These are phyloP conservation scores for Mycena maculata DNA, from an alignment of 768 basidiomycete species.

Conservation along the genomic window DNA sequence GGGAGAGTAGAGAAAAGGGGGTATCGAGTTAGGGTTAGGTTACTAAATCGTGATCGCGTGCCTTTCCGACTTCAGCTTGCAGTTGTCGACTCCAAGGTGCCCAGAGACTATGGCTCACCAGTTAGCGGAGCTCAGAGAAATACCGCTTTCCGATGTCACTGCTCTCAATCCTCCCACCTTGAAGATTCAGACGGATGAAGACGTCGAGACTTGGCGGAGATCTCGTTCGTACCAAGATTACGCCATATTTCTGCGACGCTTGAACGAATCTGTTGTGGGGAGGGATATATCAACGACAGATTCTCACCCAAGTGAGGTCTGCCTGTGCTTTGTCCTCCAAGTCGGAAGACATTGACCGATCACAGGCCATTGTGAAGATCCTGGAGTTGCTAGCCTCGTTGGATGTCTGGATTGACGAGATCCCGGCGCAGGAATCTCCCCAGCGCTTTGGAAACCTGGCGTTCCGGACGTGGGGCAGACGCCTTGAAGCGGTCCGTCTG, in stretches of 20 bases:
- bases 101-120: conserved; percentile 22
- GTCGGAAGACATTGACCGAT: conserved; percentile 9
- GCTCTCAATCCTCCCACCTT: conserved; percentile 50
- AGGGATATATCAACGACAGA: conserved; percentile 59
- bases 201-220: conserved; percentile 77
- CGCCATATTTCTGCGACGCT: conserved; percentile 76
- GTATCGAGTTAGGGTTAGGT: too few species aligned
- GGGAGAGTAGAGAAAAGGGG: conserved; percentile 30
- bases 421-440: conserved; percentile 77
- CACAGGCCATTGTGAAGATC: conserved; percentile 59
- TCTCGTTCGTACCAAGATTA: conserved; percentile 82
- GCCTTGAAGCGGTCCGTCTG: conserved; percentile 75
- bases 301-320: conserved; percentile 50
- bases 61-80: too few species aligned
- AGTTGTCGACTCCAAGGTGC: too few species aligned
- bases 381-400: conserved; percentile 73
- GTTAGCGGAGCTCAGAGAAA: conserved; percentile 35
- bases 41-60: too few species aligned
- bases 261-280: conserved; percentile 84
- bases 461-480: conserved; percentile 85
- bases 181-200: conserved; percentile 78
- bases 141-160: conserved; percentile 28
- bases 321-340: conserved; percentile 11
- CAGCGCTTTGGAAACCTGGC: conserved; percentile 95
- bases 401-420: conserved; percentile 81